Base-by-base conservation (phyloP, 441 rosid species). In the Euphorbia schlechtendalii region DNA sequence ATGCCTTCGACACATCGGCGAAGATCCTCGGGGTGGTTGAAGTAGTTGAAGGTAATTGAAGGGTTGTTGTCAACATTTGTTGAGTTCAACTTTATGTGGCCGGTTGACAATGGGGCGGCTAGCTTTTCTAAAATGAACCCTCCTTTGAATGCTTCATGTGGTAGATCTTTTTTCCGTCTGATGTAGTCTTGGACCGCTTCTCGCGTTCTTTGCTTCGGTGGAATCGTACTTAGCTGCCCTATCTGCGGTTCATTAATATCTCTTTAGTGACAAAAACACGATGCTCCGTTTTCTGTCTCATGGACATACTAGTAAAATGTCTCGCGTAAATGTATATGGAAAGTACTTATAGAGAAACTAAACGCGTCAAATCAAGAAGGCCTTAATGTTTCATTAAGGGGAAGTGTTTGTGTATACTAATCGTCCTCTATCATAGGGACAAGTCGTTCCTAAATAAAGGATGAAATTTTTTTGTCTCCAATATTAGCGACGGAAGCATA, bases 111-210 rank as follows among this genome's bases (percentile, higher is more conserved):
- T 0, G 99, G 99, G 38, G 14, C 63, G 25, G 96, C 86, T 17
- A 94, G 72, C 81, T 94, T 94, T 70, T 87, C 96, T 32, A 94
- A 77, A 68, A 89, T 82, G 86, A 93, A 93, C 8, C 99, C 96
- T 76, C 99, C 99, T 18, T 72, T 78, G 83, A 93, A 93, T 67
- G 87, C 89, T 73, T 93, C 99, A 7, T 64, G 80, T 56, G 95
- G 93, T 25, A 84, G 61, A 59, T 76, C 75, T 66, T 72, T 84
- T 73, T 88, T 93, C 67, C 83, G 75, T 51, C 54, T 59, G 15
- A 71, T 41, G 85, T 76, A 85, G 21, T 82, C 87, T 70, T 69
- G 82, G 27, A 83, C 64, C 17, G 85, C 90, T 66, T 86, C 89
- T 5, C 66, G 81, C 62, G 84, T 78, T 68, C 96, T 86, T 78